Base-by-base conservation (phyloP, 2,329 filamentous ascomycete species). In the Pestalotiopsis sp. region DNA sequence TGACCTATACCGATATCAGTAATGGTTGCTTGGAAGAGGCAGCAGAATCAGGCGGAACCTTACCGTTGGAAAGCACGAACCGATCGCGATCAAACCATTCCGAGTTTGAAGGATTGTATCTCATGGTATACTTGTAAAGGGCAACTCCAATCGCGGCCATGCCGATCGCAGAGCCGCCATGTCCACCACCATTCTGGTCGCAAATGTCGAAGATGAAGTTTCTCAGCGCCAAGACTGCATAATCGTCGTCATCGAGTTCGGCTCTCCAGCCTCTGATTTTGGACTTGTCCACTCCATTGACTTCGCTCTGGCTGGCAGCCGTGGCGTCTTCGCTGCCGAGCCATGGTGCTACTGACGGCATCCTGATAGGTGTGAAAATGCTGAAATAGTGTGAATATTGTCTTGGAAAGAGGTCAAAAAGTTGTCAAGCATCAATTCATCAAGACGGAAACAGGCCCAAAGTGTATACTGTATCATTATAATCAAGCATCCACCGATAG, bases 71-170 rank as follows among this genome's bases (percentile, higher is more conserved):
- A 2, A 90, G 80, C 0, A 90, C 83, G 71, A 90, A 90, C 20
- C 88, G 82, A 72, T 90, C 88, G 12, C 88, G 80, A 74, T 89
- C 87, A 79, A 90, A 88, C 72, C 79, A 90, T 36, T 82, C 76
- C 4, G 85, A 82, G 5, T 81, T 84, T 5, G 81, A 77, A 0
- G 88, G 87, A 1, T 85, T 81, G 70, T 88, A 90, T 38, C 81
- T 81, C 88, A 90, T 90, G 3, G 81, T 80, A 74, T 90, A 87
- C 72, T 87, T 89, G 81, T 83, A 91, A 3, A 90, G 76, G 0
- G 79, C 77, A 12, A 82, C 74, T 13, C 79, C 78, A 38, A 80
- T 79, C 2, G 78, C 77, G 4, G 78, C 78, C 79, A 80, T 80
- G 2, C 77, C 79, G 49, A 80, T 77, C 20, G 78, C 71, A 71